phyloP scores from a whole-genome alignment of 257 asterid species.

The Primulina eburnea region DNA sequence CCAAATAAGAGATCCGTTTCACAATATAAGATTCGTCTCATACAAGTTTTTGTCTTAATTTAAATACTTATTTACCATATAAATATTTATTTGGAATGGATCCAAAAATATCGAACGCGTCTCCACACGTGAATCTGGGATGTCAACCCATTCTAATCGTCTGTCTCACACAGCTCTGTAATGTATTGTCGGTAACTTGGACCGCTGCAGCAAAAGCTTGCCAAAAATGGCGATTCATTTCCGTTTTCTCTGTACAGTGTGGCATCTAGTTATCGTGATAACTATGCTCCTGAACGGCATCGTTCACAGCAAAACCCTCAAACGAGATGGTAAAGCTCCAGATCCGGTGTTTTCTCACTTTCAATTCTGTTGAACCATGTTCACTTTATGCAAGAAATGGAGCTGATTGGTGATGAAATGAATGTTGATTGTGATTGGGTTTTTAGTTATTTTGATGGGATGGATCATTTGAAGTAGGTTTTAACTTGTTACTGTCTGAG shows the following conservation, averaged over 20 bases:
- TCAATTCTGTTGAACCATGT: neutral
- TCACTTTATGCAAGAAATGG: neutral
- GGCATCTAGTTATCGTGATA: conserved; percentile 29
- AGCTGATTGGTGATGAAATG: conserved; percentile 8
- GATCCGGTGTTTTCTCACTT: conserved; percentile 7
- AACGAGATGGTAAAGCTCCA: conserved; percentile 70
- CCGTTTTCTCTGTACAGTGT: conserved; percentile 18
- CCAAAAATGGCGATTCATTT: conserved; percentile 32
- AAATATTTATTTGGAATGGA: no score
- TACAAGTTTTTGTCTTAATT: no score
- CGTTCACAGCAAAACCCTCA: conserved; percentile 76
- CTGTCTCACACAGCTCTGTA: conserved; percentile 28
- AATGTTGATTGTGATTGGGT: conserved; percentile 17
- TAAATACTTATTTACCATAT: no score
- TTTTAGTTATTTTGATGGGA: conserved; percentile 15
- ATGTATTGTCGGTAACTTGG: conserved; percentile 25
- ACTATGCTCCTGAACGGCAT: conserved; percentile 41
- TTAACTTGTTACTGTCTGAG: conserved; percentile 4
- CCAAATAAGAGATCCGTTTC: no score
- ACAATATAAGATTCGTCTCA: no score
- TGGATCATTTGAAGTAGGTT: conserved; percentile 16
- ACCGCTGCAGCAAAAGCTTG: conserved; percentile 24
- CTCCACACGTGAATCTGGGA: conserved; percentile 22
- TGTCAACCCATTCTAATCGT: conserved; percentile 8
- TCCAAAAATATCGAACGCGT: conserved; percentile 23